Percentiles rank a stretch among this genome's conserved stretches.
Evolutionary conservation across 768 basidiomycete genomes (phyloP).

Genomic region (Mycena pura): DNA sequence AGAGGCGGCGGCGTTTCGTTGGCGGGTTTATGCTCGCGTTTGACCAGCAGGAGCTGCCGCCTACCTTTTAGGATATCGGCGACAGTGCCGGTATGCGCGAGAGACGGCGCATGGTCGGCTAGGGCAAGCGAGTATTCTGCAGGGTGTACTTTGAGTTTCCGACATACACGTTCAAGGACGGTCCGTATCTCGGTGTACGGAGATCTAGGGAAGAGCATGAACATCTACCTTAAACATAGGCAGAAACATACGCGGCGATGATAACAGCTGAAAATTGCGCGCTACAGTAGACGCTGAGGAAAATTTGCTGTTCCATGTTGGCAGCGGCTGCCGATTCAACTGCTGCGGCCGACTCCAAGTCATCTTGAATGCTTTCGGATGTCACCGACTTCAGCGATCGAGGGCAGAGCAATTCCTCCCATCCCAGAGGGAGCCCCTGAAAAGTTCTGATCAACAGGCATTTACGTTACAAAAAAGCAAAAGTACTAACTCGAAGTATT

Average conservation of each 20-base stretch:
- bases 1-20: not conserved
- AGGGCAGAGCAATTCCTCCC: not conserved
- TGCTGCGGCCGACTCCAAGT: not conserved
- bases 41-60: not conserved
- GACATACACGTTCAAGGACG: not conserved
- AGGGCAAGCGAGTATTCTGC: not conserved
- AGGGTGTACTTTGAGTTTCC: not conserved
- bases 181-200: not conserved
- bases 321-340: too few species aligned
- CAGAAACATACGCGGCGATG: not conserved
- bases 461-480: not conserved
- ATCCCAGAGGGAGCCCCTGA: conserved; percentile 2
- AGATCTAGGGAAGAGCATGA: not conserved
- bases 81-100: not conserved
- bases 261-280: too few species aligned
- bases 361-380: not conserved
- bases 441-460: not conserved
- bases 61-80: not conserved
- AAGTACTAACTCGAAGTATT: not conserved
- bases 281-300: not conserved
- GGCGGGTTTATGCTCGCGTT: not conserved
- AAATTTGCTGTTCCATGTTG: too few species aligned
- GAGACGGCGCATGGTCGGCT: not conserved
- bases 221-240: not conserved
- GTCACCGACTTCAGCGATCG: too few species aligned